These are phyloP conservation scores for Curvularia hawaiiensis DNA, from an alignment of 2,329 filamentous ascomycete genomes.

Conservation along the genomic window DNA sequence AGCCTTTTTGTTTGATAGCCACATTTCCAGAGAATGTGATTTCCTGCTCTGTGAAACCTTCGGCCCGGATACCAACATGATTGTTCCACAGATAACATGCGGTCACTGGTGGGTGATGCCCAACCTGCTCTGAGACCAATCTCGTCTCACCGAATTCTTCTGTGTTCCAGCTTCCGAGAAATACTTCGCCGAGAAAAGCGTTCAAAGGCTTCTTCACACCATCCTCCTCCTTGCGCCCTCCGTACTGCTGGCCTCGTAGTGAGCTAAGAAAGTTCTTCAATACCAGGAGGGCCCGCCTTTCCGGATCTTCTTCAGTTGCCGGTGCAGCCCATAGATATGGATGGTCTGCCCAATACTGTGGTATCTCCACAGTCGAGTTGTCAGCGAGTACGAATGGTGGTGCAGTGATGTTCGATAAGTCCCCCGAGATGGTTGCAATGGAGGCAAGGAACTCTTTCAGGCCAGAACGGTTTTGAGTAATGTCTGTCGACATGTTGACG, in stretches of 20 bases:
- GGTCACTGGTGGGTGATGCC: conserved; percentile 54
- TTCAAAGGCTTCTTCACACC: conserved; percentile 59
- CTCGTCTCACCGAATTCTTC: conserved; percentile 47
- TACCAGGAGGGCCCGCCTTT: conserved; percentile 52
- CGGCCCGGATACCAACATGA: conserved; percentile 49
- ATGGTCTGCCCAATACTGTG: conserved; percentile 54
- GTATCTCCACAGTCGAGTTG: conserved; percentile 54
- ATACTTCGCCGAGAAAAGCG: conserved; percentile 57
- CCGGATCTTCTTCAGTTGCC: conserved; percentile 48
- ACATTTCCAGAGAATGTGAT: conserved; percentile 54
- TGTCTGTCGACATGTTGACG: conserved; percentile 26
- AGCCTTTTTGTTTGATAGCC: conserved; percentile 54
- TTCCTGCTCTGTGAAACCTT: conserved; percentile 55
- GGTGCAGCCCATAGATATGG: conserved; percentile 54
- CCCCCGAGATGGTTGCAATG: conserved; percentile 53
- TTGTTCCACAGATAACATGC: conserved; percentile 56
- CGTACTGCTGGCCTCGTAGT: conserved; percentile 56
- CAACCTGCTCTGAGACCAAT: conserved; percentile 53
- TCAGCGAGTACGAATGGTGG: conserved; percentile 54
- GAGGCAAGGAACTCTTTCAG: conserved; percentile 45
- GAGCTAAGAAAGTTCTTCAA: conserved; percentile 57
- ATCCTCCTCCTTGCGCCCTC: conserved; percentile 48
- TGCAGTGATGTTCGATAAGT: conserved; percentile 54
- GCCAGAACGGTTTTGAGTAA: conserved; percentile 36
- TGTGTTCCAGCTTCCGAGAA: conserved; percentile 45